Conservation (phyloP, 768 basidiomycete species). For the Mycena olivaceomarginata region DNA sequence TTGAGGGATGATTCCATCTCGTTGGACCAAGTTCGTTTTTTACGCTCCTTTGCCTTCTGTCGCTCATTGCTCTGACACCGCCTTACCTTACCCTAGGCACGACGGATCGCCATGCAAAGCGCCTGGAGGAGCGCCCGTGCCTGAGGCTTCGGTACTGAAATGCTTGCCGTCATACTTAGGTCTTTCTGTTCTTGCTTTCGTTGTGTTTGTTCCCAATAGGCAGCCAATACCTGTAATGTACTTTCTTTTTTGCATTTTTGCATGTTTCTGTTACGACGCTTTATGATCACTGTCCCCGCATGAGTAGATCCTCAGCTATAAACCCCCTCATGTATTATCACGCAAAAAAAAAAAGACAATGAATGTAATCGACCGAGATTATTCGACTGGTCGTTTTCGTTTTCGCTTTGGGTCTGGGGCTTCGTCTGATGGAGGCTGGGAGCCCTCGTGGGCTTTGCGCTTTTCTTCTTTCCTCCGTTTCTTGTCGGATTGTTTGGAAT, state of each 20-base stretch:
- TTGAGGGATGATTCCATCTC: constrained; percentile 91
- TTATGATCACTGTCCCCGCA: constrained; percentile 12
- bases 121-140: constrained; percentile 87
- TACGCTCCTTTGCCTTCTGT: neutral
- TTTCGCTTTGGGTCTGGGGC: constrained; percentile 9
- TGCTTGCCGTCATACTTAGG: constrained; percentile 8
- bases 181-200: constrained; percentile 35
- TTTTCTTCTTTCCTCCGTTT: constrained; percentile 45
- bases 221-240: constrained; percentile 35
- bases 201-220: constrained; percentile 25
- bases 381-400: constrained; percentile 26
- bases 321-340: constrained; percentile 24
- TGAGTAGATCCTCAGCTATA: constrained; percentile 10
- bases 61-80: constrained; percentile 34
- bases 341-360: neutral
- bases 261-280: constrained; percentile 23
- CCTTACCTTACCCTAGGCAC: constrained; percentile 67
- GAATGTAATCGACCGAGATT: constrained; percentile 17
- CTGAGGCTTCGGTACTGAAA: constrained; percentile 52
- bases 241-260: constrained; percentile 34
- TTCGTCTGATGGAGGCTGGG: neutral
- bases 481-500: constrained; percentile 9
- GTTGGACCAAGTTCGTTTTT: constrained; percentile 86
- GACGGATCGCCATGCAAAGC: constrained; percentile 92
- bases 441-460: constrained; percentile 32